A percentile compares a stretch with the other conserved stretches of the same genome.
Evolutionary conservation across 2,329 filamentous ascomycete genomes (phyloP).

Genomic region (Epichloe baconii): DNA sequence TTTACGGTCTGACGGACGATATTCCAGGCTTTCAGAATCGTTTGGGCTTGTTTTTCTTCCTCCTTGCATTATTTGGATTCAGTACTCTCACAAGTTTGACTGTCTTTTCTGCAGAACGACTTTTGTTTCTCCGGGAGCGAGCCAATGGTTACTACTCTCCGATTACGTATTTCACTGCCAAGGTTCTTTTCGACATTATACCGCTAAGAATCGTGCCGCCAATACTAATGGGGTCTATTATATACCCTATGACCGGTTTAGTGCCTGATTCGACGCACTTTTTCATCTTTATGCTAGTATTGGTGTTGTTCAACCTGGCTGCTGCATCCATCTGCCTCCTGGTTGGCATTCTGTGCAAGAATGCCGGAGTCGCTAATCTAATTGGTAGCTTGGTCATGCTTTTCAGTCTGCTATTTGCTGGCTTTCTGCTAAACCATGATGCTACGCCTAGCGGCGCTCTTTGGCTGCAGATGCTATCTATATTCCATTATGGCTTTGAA

Average conservation of each 20-base stretch:
- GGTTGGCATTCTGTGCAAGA: slow-evolving; percentile 89
- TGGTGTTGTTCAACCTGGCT: slow-evolving; percentile 92
- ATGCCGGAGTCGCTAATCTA: slow-evolving; percentile 80
- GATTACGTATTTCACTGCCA: slow-evolving; percentile 84
- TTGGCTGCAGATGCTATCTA: slow-evolving; percentile 88
- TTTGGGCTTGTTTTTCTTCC: slow-evolving; percentile 93
- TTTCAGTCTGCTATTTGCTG: slow-evolving; percentile 89
- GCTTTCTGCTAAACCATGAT: slow-evolving; percentile 86
- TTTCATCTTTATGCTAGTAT: slow-evolving; percentile 77
- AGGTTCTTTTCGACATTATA: slow-evolving; percentile 96
- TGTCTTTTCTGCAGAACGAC: slow-evolving; percentile 81
- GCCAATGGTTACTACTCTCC: slow-evolving; percentile 96
- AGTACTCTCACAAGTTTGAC: slow-evolving; percentile 88
- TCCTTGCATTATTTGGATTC: slow-evolving; percentile 91
- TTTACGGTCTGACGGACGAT: slow-evolving; percentile 91
- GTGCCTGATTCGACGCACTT: slow-evolving; percentile 74
- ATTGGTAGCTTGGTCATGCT: slow-evolving; percentile 95
- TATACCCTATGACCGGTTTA: slow-evolving; percentile 96
- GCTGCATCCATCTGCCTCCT: slow-evolving; percentile 89
- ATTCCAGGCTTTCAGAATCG: slow-evolving; percentile 97
- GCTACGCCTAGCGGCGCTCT: slow-evolving; percentile 73
- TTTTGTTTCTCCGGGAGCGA: slow-evolving; percentile 83
- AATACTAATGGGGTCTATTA: slow-evolving; percentile 85
- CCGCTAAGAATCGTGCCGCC: slow-evolving; percentile 89
- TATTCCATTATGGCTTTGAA: slow-evolving; percentile 97